Evolutionary conservation across 2,329 filamentous ascomycete species (phyloP).

Genomic region (Alternaria triticina): DNA sequence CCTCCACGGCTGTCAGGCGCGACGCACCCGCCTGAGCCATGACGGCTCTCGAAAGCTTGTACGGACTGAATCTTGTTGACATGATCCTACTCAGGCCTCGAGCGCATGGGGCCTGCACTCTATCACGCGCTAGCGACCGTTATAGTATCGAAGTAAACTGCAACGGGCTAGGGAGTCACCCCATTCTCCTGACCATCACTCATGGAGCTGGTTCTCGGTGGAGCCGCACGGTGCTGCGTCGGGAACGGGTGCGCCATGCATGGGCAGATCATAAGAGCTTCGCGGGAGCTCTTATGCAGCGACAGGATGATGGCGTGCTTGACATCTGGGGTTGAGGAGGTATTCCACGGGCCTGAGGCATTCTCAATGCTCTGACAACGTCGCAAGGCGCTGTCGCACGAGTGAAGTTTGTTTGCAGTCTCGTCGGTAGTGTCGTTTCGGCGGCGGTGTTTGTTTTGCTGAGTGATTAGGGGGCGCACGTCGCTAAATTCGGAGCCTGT

Average conservation of each 20-base stretch:
- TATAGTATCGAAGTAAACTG: conserved; percentile 12
- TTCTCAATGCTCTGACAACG: background rate
- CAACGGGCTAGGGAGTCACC: conserved; percentile 12
- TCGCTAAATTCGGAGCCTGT: conserved; percentile 9
- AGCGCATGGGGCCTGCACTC: conserved; percentile 24
- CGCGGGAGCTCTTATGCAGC: background rate
- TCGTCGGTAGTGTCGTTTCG: background rate
- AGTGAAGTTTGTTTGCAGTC: background rate
- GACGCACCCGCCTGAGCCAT: background rate
- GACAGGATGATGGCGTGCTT: background rate
- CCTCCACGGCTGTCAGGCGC: background rate
- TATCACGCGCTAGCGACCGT: conserved; percentile 26
- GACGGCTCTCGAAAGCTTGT: conserved; percentile 13
- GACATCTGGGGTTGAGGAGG: background rate
- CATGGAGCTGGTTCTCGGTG: conserved; percentile 1
- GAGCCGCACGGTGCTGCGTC: conserved; percentile 15
- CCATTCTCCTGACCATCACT: conserved; percentile 5
- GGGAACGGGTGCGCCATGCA: conserved; percentile 17
- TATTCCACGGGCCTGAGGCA: background rate
- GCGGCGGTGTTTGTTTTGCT: background rate
- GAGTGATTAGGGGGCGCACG: background rate
- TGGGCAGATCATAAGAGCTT: background rate
- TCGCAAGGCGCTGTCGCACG: background rate
- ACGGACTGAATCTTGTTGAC: conserved; percentile 1
- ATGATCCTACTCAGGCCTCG: conserved; percentile 4